A percentile compares a stretch with the other conserved stretches of the same genome.
Evolutionary conservation across 305 asterid species (phyloP).

Genomic region (Lippia alba): DNA sequence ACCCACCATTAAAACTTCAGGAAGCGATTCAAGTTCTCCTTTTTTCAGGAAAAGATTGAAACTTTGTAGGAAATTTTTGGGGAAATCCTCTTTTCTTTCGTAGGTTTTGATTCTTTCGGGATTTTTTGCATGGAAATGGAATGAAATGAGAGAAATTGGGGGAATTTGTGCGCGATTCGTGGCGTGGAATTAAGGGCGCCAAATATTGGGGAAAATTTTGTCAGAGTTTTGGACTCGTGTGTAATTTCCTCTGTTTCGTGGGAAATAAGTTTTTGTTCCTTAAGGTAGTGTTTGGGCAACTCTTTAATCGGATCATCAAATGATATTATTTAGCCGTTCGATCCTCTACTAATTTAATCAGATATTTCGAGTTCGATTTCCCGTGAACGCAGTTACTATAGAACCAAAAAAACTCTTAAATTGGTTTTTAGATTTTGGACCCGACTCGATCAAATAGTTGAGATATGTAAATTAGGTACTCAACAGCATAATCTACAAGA

Average conservation of each 20-base stretch:
- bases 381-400: too few relatives aligned
- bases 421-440: too few relatives aligned
- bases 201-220: slow-evolving; percentile 28
- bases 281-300: background rate
- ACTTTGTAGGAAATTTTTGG: background rate
- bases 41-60: slow-evolving; percentile 6
- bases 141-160: background rate
- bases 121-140: slow-evolving; percentile 36
- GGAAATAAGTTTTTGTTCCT: background rate
- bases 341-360: too few relatives aligned
- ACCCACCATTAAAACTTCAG: slow-evolving; percentile 44
- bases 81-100: background rate
- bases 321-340: too few relatives aligned
- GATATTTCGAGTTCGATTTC: too few relatives aligned
- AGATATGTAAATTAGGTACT: too few relatives aligned
- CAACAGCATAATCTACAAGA: too few relatives aligned
- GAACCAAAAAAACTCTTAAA: background rate
- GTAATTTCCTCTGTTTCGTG: background rate
- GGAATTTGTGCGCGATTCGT: slow-evolving; percentile 39
- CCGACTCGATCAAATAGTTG: too few relatives aligned
- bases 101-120: slow-evolving; percentile 16
- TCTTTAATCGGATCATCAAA: background rate
- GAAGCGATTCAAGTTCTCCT: too few relatives aligned
- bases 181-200: slow-evolving; percentile 54
- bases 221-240: slow-evolving; percentile 9